Conservation (phyloP, 768 basidiomycete species). For the Infundibulicybe gibba region DNA sequence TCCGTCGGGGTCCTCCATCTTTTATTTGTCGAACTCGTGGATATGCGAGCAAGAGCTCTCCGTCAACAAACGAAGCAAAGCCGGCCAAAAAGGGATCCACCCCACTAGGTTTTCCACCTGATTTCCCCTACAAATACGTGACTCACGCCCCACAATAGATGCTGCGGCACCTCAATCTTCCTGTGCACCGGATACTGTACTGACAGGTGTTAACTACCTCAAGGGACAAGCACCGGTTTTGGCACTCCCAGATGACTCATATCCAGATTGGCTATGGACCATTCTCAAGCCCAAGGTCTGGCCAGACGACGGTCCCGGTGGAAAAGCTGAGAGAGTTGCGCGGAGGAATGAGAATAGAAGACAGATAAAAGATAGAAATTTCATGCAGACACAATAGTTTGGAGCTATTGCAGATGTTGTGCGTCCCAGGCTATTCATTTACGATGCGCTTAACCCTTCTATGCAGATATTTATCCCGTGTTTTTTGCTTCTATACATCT, state of each 20-base stretch:
- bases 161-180: constrained; percentile 45
- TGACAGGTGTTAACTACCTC: constrained; percentile 80
- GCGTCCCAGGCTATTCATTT: too few species aligned
- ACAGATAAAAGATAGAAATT: constrained; percentile 77
- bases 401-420: too few species aligned
- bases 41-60: too few species aligned
- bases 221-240: constrained; percentile 79
- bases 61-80: too few species aligned
- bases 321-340: constrained; percentile 54
- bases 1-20: too few species aligned
- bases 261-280: constrained; percentile 90
- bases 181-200: constrained; percentile 66
- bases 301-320: constrained; percentile 72
- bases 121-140: background rate
- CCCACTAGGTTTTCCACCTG: too few species aligned
- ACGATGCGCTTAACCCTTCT: too few species aligned
- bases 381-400: constrained; percentile 76
- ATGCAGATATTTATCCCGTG: too few species aligned
- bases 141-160: background rate
- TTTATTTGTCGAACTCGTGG: too few species aligned
- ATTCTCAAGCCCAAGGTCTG: constrained; percentile 57
- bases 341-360: constrained; percentile 62
- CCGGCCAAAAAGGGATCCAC: too few species aligned
- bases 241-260: constrained; percentile 76
- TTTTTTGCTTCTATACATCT: too few species aligned